phyloP scores from a whole-genome alignment of 2,329 filamentous ascomycete species.

The Coniochaeta prunicola region DNA sequence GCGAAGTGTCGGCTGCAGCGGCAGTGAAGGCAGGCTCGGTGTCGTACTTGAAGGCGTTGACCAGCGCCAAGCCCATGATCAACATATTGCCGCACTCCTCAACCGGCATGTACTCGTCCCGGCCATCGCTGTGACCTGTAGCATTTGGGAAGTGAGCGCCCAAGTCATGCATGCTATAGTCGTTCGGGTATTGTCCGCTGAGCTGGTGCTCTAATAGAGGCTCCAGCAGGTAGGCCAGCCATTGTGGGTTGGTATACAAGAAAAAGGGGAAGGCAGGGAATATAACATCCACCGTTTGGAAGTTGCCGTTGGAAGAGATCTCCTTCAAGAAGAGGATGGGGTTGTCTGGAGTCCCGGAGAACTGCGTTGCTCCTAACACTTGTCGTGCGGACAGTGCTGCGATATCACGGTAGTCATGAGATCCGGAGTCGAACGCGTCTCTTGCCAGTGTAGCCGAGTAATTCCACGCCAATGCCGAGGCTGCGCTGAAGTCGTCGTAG shows the following conservation, averaged over 20 bases:
- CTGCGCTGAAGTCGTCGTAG: conserved; percentile 64
- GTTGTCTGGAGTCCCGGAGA: conserved; percentile 63
- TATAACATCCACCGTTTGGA: conserved; percentile 81
- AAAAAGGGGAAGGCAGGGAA: conserved; percentile 84
- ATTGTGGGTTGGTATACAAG: conserved; percentile 74
- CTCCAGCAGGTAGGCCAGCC: conserved; percentile 73
- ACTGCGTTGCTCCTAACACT: conserved; percentile 70
- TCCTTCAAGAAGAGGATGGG: conserved; percentile 78
- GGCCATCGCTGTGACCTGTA: conserved; percentile 64
- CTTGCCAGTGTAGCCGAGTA: conserved; percentile 65
- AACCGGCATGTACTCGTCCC: conserved; percentile 68
- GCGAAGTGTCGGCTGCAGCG: background rate
- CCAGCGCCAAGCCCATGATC: conserved; percentile 70
- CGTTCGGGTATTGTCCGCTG: conserved; percentile 77
- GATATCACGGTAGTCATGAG: conserved; percentile 69
- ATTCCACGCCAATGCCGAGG: conserved; percentile 56
- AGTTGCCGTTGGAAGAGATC: conserved; percentile 78
- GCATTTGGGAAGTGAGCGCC: conserved; percentile 67
- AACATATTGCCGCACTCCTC: conserved; percentile 72
- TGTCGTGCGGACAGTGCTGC: conserved; percentile 72
- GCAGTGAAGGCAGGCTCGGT: conserved; percentile 50
- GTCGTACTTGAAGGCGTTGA: conserved; percentile 64
- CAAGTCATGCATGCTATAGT: conserved; percentile 73
- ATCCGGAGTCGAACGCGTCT: conserved; percentile 68
- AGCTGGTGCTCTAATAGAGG: conserved; percentile 75